phyloP scores from a whole-genome alignment of 371 early-diverging fungal genomes.

The Actinomortierella wolfii region DNA sequence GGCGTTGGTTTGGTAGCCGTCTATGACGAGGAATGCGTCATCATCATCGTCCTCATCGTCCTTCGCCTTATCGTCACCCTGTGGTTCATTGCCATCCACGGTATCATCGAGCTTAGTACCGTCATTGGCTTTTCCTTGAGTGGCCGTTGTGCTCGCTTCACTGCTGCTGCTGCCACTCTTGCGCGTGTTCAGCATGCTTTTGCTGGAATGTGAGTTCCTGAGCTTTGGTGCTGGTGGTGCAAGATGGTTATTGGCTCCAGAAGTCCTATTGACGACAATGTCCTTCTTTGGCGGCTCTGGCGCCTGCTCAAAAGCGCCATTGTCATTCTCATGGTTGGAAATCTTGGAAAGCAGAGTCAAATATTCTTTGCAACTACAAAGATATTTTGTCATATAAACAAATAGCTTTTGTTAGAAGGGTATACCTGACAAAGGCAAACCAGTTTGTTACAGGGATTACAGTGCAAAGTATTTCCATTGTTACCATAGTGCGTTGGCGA shows the following conservation, averaged over 20 bases:
- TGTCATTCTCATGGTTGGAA: conserved; percentile 3
- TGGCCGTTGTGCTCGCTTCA: conserved; percentile 24
- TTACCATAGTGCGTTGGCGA: conserved; percentile 83
- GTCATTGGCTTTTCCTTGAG: conserved; percentile 6
- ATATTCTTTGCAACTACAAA: conserved; percentile 28
- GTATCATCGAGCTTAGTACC: conserved; percentile 3
- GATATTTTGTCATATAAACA: neutral
- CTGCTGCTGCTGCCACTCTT: conserved; percentile 33
- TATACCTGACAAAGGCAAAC: too few relatives aligned
- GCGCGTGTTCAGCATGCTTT: conserved; percentile 18
- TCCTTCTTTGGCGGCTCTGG: conserved; percentile 39
- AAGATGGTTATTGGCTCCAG: neutral
- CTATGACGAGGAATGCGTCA: conserved; percentile 33
- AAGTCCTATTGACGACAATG: neutral
- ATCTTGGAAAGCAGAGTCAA: conserved; percentile 21
- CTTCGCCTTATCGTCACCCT: conserved; percentile 11
- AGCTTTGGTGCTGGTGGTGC: conserved; percentile 3
- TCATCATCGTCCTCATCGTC: conserved; percentile 24
- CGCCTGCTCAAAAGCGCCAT: conserved; percentile 9
- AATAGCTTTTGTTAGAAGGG: neutral
- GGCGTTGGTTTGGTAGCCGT: conserved; percentile 41
- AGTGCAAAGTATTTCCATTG: neutral
- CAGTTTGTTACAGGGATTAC: neutral
- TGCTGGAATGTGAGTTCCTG: conserved; percentile 24
- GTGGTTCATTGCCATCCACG: neutral